Conservation (phyloP, 2,329 filamentous ascomycete species). For the Stemphylium vesicarium region DNA sequence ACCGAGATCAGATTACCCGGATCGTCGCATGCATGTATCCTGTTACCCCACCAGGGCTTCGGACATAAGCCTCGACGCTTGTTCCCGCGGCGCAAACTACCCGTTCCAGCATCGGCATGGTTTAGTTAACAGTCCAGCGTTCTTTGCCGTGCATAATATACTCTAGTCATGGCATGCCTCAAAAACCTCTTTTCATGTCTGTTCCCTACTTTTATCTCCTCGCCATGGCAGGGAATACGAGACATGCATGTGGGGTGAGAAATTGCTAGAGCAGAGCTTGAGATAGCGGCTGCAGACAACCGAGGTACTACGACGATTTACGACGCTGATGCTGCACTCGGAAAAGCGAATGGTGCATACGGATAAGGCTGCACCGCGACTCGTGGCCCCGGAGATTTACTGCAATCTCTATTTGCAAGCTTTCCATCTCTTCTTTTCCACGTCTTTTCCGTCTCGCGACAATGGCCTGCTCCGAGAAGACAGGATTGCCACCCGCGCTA, state of each 20-base stretch:
- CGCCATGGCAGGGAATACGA: background rate
- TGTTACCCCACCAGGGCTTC: background rate
- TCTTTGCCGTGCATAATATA: background rate
- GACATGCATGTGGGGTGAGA: background rate
- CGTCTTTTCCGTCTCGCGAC: background rate
- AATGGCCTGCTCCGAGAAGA: background rate
- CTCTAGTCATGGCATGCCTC: background rate
- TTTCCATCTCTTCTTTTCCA: background rate
- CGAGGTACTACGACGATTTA: constrained; percentile 7
- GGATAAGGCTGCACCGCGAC: background rate
- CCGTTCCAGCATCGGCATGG: background rate
- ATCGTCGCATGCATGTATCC: constrained; percentile 6
- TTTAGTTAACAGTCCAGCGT: background rate
- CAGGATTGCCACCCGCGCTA: constrained; percentile 4
- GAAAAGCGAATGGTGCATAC: constrained; percentile 5
- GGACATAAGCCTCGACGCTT: background rate
- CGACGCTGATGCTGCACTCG: background rate
- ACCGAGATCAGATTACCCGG: background rate
- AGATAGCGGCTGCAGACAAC: constrained; percentile 8
- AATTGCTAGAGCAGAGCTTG: constrained; percentile 1
- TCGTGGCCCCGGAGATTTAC: background rate
- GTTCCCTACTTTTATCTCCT: background rate
- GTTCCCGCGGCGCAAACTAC: background rate
- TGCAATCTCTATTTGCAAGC: background rate
- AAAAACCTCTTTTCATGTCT: background rate